These are phyloP conservation scores for Aspergillus ellipticus DNA, from an alignment of 495 filamentous ascomycete genomes.

Conservation along the genomic window DNA sequence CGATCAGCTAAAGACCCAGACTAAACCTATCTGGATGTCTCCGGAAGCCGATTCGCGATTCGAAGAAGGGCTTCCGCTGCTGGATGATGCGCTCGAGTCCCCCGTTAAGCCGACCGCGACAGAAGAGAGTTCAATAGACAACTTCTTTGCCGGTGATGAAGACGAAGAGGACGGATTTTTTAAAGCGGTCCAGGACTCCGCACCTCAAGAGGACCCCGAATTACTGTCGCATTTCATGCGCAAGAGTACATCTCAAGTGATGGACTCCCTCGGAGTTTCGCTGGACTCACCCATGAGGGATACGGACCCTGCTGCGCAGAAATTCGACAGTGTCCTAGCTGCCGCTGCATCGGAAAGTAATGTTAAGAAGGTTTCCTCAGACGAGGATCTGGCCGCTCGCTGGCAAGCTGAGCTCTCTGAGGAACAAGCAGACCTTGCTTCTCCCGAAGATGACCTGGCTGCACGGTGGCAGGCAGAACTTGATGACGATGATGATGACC, in stretches of 20 bases:
- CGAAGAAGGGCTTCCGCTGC: slow-evolving; percentile 45
- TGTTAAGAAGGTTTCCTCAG: slow-evolving; percentile 8
- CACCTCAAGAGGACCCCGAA: slow-evolving; percentile 5
- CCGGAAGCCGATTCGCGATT: slow-evolving; percentile 45
- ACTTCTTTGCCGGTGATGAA: slow-evolving; percentile 36
- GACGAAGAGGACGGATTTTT: slow-evolving; percentile 41
- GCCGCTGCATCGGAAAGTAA: slow-evolving; percentile 23
- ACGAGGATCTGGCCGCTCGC: slow-evolving; percentile 22
- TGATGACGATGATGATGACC: slow-evolving; percentile 74
- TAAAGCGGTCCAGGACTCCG: slow-evolving; percentile 19
- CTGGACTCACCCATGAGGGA: slow-evolving; percentile 31
- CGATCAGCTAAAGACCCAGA: slow-evolving; percentile 46
- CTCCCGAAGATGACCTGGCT: slow-evolving; percentile 59
- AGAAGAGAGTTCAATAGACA: slow-evolving; percentile 17
- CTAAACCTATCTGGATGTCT: slow-evolving; percentile 43
- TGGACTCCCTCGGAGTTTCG: slow-evolving; percentile 29
- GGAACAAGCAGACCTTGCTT: slow-evolving; percentile 19
- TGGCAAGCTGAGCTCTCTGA: slow-evolving; percentile 27
- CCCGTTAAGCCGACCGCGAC: slow-evolving; percentile 18
- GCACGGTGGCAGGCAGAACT: slow-evolving; percentile 82
- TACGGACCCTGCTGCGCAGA: slow-evolving; percentile 28
- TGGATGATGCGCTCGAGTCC: slow-evolving; percentile 28
- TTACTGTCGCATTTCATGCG: slow-evolving; percentile 29
- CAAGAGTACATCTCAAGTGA: slow-evolving; percentile 43
- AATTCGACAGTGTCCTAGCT: slow-evolving; percentile 26